Base-by-base conservation (phyloP, 768 basidiomycete genomes). In the Lyophyllum decastes region DNA sequence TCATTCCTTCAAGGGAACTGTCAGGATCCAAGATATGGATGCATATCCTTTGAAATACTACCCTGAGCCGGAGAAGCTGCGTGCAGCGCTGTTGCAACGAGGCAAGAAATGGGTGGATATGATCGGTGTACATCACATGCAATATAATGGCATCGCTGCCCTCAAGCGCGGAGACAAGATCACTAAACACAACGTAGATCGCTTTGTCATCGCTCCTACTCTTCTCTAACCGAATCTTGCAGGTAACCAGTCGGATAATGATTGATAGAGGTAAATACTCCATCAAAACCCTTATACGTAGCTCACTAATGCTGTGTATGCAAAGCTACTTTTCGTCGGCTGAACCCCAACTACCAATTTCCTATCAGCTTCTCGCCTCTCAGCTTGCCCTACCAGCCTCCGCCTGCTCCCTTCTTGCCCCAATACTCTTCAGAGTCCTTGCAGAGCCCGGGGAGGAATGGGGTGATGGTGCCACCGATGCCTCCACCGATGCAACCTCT, bases 201-300 rank as follows among this genome's bases (percentile, higher is more conserved):
- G 35, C 7, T 55, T 60, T 52, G 26, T 21, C 30, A 30, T 44
- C 34, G 43, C 21, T 52, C 19, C 10, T 25, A 25, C 40, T 17
- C 19, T 24, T 22, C 16, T 22, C 25, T 17, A 5, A 24, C n/a
- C 5, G 9, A 19, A 9, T 19, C 27, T 45, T 16, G 11, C 57
- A 85, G 84, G 76, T 86, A 40, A 78, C 74, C 41, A 78, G 84
- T 43, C 74, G 86, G 17, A 79, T 87, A 54, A 86, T 88, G 83
- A 71, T 88, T 43, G 86, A 88, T 63, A 69, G 83, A 66, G 75
- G 81, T 82, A 61, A 24, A 68, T 66, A 21, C 24, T 25, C 8
- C 40, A 8, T 21, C 12, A 17, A 12, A 38, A 52, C 46, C 26
- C 45, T n/a, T 45, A 33, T 51, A 25, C 35, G 12, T 19, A 45